A percentile compares a stretch with the other conserved stretches of the same genome.
Conservation (phyloP, 2,329 filamentous ascomycete genomes). For the Leptographium radiaticola region DNA sequence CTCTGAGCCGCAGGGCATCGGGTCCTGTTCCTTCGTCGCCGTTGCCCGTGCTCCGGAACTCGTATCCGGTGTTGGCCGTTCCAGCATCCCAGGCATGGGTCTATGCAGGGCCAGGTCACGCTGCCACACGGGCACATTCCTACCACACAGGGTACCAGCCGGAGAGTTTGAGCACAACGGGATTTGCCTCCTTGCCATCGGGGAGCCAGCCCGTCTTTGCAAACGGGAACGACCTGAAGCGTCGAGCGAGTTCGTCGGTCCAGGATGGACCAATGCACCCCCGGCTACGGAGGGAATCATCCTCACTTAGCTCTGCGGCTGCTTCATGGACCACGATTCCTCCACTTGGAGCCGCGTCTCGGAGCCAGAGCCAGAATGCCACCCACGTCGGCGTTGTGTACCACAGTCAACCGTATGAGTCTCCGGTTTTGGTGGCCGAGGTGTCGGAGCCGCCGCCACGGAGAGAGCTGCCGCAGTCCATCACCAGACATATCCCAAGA, state of each 20-base stretch:
- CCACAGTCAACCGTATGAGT: neutral
- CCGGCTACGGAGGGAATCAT: neutral
- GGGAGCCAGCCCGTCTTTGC: neutral
- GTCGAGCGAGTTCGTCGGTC: neutral
- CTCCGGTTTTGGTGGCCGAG: neutral
- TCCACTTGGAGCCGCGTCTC: neutral
- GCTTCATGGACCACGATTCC: neutral
- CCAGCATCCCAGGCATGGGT: neutral
- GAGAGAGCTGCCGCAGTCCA: constrained; percentile 6
- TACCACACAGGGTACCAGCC: neutral
- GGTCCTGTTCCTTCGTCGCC: neutral
- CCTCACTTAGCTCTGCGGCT: neutral
- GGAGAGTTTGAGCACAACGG: neutral
- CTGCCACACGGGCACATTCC: neutral
- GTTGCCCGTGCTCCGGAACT: neutral
- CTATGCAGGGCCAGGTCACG: neutral
- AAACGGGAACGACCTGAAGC: neutral
- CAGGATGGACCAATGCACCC: neutral
- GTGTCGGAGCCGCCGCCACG: constrained; percentile 7
- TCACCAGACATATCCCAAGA: constrained; percentile 6
- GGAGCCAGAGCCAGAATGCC: neutral
- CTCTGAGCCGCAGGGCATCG: constrained; percentile 1
- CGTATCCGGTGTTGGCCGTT: neutral
- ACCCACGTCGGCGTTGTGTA: neutral
- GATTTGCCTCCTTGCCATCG: neutral